Base-by-base conservation (phyloP, 352 stramenopile species). In the Phytophthora lateralis region DNA sequence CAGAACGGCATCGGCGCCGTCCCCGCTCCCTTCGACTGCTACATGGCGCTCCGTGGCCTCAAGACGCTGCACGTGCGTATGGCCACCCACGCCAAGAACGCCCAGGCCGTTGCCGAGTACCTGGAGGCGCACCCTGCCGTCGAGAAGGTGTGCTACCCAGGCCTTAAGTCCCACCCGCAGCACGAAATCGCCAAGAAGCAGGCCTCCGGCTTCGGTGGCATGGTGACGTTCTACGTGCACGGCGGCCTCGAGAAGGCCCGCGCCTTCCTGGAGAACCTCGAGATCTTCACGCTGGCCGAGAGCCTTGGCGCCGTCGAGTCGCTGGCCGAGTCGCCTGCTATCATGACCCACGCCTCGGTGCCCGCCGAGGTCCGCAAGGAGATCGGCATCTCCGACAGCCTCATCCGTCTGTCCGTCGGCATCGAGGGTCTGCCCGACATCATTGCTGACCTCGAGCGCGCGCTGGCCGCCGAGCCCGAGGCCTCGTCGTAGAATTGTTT, bases 51-150 rank as follows among this genome's bases (percentile, higher is more conserved):
- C 15, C 94, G 97, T 58, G 97, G 97, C 15, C 83, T 99, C 47
- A 98, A 99, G 80, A 99, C 97, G 20, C 75, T 99, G 26, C 82
- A 87, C 54, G 79, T 99, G 51, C 89, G 97, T 49, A 97, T 98
- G 82, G 92, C 97, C 37, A 75, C 88, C n/a, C 93, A 98, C 70
- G 96, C 84, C 39, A 93, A 98, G 67, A 99, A 98, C 73, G 84
- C 95, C 7, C 75, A 97, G 42, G 89, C 88, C 35, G 80, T 99
- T 5, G 96, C 96, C 5, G 69, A 94, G 61, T 98, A 88, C 59
- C 76, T 99, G 17, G 73, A 97, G 58, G 67, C 68, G 4, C 93
- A 98, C 75, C 75, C 85, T 15, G 78, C 83, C 21, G 95, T 98
- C 30, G 78, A 89, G 30, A 97, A 95, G 83, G 95, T 98, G 21